These are phyloP conservation scores for Skeletonema costatum DNA, from an alignment of 108 stramenopile genomes.

Conservation along the genomic window DNA sequence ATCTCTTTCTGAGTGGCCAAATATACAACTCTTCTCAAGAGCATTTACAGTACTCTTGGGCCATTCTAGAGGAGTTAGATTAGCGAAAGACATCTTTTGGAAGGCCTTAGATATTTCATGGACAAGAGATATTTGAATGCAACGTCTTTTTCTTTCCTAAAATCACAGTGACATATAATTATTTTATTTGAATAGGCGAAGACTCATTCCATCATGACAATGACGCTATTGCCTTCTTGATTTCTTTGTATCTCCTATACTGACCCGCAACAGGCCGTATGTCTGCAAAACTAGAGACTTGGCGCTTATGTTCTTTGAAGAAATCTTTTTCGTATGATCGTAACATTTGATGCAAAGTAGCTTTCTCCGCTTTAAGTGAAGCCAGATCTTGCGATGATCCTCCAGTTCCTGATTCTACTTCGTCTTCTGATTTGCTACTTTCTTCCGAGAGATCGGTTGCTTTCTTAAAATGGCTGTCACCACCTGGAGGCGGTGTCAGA, in stretches of 20 bases:
- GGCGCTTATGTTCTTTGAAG: constrained; percentile 80
- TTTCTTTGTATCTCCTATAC: constrained; percentile 92
- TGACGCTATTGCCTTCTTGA: constrained; percentile 82
- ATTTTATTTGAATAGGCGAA: not conserved
- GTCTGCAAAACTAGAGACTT: constrained; percentile 89
- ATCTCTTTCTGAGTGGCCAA: no score
- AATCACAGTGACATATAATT: not conserved
- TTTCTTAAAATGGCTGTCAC: constrained; percentile 1
- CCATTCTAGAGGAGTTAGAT: no score
- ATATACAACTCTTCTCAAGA: no score
- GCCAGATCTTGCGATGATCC: constrained; percentile 66
- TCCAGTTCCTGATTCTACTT: not conserved
- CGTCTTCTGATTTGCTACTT: not conserved
- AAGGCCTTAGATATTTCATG: no score
- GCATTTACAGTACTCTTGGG: no score
- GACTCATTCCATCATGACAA: not conserved
- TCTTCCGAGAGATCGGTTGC: not conserved
- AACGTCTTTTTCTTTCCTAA: no score
- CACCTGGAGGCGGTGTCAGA: constrained; percentile 13
- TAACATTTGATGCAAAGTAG: constrained; percentile 86
- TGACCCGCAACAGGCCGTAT: constrained; percentile 91
- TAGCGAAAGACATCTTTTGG: no score
- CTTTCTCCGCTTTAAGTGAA: constrained; percentile 80
- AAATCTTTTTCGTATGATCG: constrained; percentile 90
- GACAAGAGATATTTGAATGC: no score